A percentile compares a stretch with the other conserved stretches of the same genome.
Conservation (phyloP, 2,329 filamentous ascomycete genomes). For the Trichoderma asperellum region DNA sequence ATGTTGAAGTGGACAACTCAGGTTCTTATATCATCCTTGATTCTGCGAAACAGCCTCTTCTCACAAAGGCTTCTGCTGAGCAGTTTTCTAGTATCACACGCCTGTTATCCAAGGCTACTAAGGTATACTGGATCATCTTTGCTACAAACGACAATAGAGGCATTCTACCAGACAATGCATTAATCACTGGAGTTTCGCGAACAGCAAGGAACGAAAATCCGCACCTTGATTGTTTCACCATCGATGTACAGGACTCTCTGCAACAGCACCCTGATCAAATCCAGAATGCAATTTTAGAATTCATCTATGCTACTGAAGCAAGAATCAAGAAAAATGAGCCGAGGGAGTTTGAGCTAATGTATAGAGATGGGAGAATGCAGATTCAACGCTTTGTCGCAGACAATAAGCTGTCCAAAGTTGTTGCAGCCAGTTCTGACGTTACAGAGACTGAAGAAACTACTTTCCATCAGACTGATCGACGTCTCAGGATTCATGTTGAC, state of each 20-base stretch:
- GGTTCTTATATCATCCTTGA: not conserved
- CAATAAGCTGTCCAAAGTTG: not conserved
- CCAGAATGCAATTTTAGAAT: not conserved
- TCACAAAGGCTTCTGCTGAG: not conserved
- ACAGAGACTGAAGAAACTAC: not conserved
- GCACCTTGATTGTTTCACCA: constrained; percentile 7
- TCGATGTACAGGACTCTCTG: constrained; percentile 12
- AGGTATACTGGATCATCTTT: constrained; percentile 7
- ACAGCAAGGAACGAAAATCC: constrained; percentile 15
- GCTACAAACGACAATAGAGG: not conserved
- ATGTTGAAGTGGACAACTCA: not conserved
- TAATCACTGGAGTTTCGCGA: constrained; percentile 9
- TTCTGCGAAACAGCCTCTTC: not conserved
- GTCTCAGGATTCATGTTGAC: not conserved
- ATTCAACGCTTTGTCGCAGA: constrained; percentile 2
- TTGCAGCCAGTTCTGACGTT: not conserved
- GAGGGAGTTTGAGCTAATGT: not conserved
- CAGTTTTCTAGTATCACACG: not conserved
- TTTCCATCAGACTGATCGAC: not conserved
- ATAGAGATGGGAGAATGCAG: not conserved
- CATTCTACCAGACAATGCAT: not conserved
- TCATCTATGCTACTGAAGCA: not conserved
- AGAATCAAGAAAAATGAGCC: not conserved
- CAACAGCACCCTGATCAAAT: not conserved
- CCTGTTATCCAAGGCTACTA: not conserved